Evolutionary conservation across 2,329 filamentous ascomycete genomes (phyloP), one percentile per base, ranked within the genome.

Genomic region (Penicillium sp.): DNA sequence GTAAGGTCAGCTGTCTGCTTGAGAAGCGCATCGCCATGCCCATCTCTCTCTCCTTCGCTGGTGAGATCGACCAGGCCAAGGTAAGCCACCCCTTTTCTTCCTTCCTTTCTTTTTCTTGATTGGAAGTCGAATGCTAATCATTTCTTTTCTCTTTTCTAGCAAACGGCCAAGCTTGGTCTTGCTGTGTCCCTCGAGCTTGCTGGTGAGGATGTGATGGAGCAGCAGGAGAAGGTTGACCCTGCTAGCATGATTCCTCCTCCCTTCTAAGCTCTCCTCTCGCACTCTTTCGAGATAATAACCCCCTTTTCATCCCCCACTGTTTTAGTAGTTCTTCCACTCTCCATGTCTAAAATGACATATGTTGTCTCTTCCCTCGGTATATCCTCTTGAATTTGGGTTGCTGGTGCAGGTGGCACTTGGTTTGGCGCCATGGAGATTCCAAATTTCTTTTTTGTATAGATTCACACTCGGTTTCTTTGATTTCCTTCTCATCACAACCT

Each of bases 1-100:
- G 94, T 74, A 96, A 96, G 80, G 82, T 99, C 58, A 90, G 89
- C 76, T 94, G 91, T 72, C 78, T 97, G 69, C 79, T 97, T 64
- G 94, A 99, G 82, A 97, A 97, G 86, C 88, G 91, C 70, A 90
- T 99, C 69, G 91, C 91, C 29, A 91, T 91, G 61, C 89, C 92
- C 27, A 91, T 99, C 55, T 89, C 88, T 74, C 85, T 99, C 78
- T 96, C 92, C 54, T 96, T 99, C 77, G 91, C 92, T 51, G 93
- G 92, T 64, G 94, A 97, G 73, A 90, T 99, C 70, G 94, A 99
- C 77, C 93, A 99, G 78, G 85, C 87, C 67, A 92, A 92, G 81
- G 94, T 97, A 84, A 74, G 90, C 38, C 4, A 26, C 81, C 42
- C 11, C 50, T 19, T 39, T 5, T 39, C 10, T 18, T 8, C 30